These are phyloP conservation scores for Brassica cretica DNA, from an alignment of 345 rosid species.

Conservation along the genomic window DNA sequence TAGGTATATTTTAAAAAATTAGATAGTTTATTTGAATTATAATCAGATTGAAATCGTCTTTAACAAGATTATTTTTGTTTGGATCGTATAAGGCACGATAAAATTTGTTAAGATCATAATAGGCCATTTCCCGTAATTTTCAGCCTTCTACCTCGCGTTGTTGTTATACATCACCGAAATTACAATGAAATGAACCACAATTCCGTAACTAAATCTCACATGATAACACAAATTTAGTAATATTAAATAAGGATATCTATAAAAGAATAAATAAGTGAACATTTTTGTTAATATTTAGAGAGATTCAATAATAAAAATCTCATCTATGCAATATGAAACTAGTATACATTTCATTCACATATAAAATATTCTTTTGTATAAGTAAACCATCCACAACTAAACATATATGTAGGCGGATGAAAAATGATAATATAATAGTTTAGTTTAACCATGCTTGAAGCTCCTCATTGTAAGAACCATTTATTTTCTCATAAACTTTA, in stretches of 20 bases:
- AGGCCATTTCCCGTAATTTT: background rate
- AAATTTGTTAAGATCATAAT: background rate
- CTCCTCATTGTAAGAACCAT: slow-evolving; percentile 32
- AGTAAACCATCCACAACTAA: slow-evolving; percentile 25
- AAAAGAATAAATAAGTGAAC: background rate
- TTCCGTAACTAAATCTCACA: background rate
- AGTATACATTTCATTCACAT: slow-evolving; percentile 7
- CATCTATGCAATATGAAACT: slow-evolving; percentile 14
- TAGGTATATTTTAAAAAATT: background rate
- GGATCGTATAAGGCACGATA: background rate
- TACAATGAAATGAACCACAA: background rate
- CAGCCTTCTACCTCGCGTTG: background rate
- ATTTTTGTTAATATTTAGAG: background rate
- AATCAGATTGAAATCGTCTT: background rate
- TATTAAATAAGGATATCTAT: background rate
- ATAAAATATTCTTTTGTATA: background rate
- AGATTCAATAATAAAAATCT: slow-evolving; percentile 5
- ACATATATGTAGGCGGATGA: slow-evolving; percentile 18
- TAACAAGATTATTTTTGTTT: background rate
- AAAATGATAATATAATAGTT: background rate
- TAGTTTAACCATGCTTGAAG: slow-evolving; percentile 22
- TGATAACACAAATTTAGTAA: background rate
- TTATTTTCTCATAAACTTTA: slow-evolving; percentile 29
- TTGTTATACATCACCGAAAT: background rate
- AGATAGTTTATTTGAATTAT: background rate